phyloP scores from a whole-genome alignment of 2,329 filamentous ascomycete genomes.

The Arthroderma sp. region DNA sequence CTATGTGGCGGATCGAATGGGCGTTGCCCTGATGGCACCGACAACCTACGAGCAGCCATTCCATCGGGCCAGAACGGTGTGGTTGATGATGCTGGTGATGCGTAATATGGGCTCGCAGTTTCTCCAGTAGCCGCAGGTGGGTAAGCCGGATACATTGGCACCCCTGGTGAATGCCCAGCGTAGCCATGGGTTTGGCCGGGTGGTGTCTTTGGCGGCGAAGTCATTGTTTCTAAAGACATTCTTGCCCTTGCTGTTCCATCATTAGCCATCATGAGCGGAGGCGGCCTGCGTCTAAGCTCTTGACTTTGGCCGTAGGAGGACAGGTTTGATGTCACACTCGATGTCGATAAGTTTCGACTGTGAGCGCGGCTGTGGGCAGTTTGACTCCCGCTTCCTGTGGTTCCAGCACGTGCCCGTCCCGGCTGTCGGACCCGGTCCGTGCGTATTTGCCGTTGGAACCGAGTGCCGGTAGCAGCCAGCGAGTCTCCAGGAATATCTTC shows the following conservation, averaged over 20 bases:
- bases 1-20: conserved; percentile 56
- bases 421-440: conserved; percentile 71
- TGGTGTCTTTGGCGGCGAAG: conserved; percentile 50
- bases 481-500: conserved; percentile 93
- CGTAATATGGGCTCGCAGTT: conserved; percentile 59
- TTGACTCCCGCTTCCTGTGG: conserved; percentile 62
- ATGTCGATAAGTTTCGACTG: conserved; percentile 71
- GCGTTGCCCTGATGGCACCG: conserved; percentile 62
- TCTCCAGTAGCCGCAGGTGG: conserved; percentile 53
- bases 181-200: conserved; percentile 53
- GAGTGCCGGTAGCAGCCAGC: conserved; percentile 77
- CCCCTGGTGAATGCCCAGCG: conserved; percentile 51
- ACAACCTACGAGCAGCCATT: conserved; percentile 61
- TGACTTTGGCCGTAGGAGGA: conserved; percentile 54
- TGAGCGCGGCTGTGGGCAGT: conserved; percentile 63
- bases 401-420: conserved; percentile 62
- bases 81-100: conserved; percentile 59
- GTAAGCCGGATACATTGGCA: conserved; percentile 68
- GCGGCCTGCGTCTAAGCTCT: conserved; percentile 59
- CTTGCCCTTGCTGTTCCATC: conserved; percentile 50
- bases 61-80: conserved; percentile 61
- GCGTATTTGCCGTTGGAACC: conserved; percentile 83
- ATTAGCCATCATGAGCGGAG: conserved; percentile 68
- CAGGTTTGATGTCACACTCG: conserved; percentile 65
- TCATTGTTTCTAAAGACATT: conserved; percentile 51